Base-by-base conservation (phyloP, 192 early-diverging fungal species). In the Mortierella alpina region DNA sequence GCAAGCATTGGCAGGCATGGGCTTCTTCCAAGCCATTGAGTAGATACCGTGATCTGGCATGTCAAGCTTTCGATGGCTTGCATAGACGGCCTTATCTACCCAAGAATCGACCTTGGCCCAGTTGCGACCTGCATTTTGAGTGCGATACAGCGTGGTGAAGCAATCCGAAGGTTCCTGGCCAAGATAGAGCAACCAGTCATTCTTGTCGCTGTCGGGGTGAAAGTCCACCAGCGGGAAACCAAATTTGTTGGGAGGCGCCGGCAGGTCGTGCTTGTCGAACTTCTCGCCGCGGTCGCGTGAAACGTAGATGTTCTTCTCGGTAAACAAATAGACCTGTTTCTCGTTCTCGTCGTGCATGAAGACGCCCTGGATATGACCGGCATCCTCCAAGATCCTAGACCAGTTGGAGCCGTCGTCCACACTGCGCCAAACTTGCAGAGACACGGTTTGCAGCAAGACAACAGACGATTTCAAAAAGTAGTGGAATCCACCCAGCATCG, bases 1-100 rank as follows among this genome's bases (percentile, higher is more conserved):
- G 76, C 98, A 99, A 6, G 50, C 46, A 12, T 62, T 56, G 22
- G 7, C 51, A 2, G 70, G 77, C 77, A 72, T 66, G 40, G 69
- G 69, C 40, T 70, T 80, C 48, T 80, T 80, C 77, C 77, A 80
- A 23, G 65, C 45, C 69, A 80, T 80, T 2, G 53, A 53, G 70
- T 90, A 92, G 1, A 99, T 84, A 1, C 92, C 86, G 62, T 94
- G 89, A 20, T 91, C 86, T 14, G 88, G 81, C 40, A 95, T 84
- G 56, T 76, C 74, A 5, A 78, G 65, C 61, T 93, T 90, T 49
- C 70, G 63, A 1, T 91, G 82, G 39, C 63, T 83, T 18, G 88
- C 93, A 88, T 96, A 99, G 49, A 92, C 86, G 84, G 96, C 98
- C 74, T 96, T 95, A 22, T 90, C 88, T 39, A 90, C 93, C 84